phyloP scores from a whole-genome alignment of 768 basidiomycete species.

The Sarcodon sp. region DNA sequence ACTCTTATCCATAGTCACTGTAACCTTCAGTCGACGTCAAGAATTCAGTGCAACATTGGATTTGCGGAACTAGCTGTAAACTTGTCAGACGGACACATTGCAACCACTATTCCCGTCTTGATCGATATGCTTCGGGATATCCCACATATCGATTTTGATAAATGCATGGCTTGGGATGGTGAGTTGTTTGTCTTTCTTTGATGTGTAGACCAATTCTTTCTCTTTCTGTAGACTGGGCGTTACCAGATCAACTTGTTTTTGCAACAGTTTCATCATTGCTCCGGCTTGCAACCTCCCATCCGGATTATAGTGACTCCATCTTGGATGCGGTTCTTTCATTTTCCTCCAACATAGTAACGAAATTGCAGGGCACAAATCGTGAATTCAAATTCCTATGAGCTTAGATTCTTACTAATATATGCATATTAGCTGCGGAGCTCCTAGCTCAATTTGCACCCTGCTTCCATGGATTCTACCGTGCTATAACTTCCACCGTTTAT shows the following conservation, averaged over 20 bases:
- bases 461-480: slow-evolving; percentile 79
- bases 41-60: slow-evolving; percentile 70
- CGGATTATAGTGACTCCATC: slow-evolving; percentile 33
- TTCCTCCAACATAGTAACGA: slow-evolving; percentile 39
- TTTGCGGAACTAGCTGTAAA: slow-evolving; percentile 70
- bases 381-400: slow-evolving; percentile 13
- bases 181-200: slow-evolving; percentile 5
- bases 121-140: slow-evolving; percentile 60
- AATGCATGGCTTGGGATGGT: slow-evolving; percentile 75
- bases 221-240: slow-evolving; percentile 55
- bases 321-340: slow-evolving; percentile 52
- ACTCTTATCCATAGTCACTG: not conserved
- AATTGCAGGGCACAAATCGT: slow-evolving; percentile 43
- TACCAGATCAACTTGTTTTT: slow-evolving; percentile 76
- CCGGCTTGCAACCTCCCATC: slow-evolving; percentile 42
- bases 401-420: not conserved
- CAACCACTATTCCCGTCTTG: slow-evolving; percentile 42
- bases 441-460: slow-evolving; percentile 70
- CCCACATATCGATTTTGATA: slow-evolving; percentile 68
- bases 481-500: slow-evolving; percentile 68
- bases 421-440: slow-evolving; percentile 44
- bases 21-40: slow-evolving; percentile 43
- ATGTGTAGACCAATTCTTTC: not conserved
- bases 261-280: slow-evolving; percentile 70
- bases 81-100: slow-evolving; percentile 40